phyloP scores from a whole-genome alignment of 129 eudicot genomes.

The Artemisia argyi region DNA sequence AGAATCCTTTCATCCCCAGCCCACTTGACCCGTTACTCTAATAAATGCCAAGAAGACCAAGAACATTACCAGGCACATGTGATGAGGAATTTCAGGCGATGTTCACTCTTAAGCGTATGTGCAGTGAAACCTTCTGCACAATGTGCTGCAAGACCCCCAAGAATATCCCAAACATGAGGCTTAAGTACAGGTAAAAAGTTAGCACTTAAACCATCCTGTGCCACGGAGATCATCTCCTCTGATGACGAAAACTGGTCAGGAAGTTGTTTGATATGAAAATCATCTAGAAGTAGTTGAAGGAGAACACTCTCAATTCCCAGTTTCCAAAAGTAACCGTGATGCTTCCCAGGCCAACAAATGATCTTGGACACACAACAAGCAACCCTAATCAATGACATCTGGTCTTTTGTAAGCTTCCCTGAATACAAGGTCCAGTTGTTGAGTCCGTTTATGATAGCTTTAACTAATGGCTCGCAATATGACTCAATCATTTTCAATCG shows the following conservation, averaged over 20 bases:
- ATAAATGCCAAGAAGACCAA: constrained; percentile 7
- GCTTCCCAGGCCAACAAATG: constrained; percentile 80
- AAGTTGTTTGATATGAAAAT: constrained; percentile 33
- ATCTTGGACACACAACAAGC: constrained; percentile 76
- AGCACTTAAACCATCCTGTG: constrained; percentile 37
- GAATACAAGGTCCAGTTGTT: constrained; percentile 32
- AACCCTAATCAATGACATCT: constrained; percentile 44
- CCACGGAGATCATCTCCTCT: constrained; percentile 42
- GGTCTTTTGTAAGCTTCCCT: constrained; percentile 53
- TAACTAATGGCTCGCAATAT: constrained; percentile 56
- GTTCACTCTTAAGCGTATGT: constrained; percentile 37
- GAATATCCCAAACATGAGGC: constrained; percentile 83
- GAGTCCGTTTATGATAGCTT: constrained; percentile 51
- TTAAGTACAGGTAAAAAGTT: constrained; percentile 39
- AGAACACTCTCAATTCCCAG: constrained; percentile 57
- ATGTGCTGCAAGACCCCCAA: constrained; percentile 83
- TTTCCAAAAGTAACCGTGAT: constrained; percentile 74
- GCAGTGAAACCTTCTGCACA: constrained; percentile 48
- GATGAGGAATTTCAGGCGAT: constrained; percentile 51
- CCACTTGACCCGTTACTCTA: neutral
- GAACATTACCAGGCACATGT: constrained; percentile 76
- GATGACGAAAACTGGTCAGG: constrained; percentile 26
- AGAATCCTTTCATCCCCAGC: neutral
- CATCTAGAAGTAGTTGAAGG: constrained; percentile 49
- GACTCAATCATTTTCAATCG: constrained; percentile 51